Conservation (phyloP, 2,329 filamentous ascomycete genomes). For the Lasiodiplodia gonubiensis region DNA sequence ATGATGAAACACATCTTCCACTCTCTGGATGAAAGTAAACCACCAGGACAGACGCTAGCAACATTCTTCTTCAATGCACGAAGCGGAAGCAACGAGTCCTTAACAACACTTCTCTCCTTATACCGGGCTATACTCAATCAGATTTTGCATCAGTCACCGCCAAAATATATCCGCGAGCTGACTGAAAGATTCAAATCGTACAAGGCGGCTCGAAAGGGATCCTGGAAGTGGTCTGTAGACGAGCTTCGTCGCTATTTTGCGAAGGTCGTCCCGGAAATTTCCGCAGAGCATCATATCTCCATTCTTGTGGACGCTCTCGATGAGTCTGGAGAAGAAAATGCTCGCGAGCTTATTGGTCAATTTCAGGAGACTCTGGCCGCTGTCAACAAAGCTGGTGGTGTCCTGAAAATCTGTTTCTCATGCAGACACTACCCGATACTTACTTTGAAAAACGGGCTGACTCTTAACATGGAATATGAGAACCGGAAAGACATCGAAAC, state of each 20-base stretch:
- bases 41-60: background rate
- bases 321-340: background rate
- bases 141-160: background rate
- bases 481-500: background rate
- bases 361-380: background rate
- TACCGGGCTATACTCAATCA: background rate
- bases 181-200: accelerated
- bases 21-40: background rate
- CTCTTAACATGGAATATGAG: background rate
- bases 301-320: background rate
- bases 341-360: background rate
- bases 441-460: background rate
- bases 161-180: background rate
- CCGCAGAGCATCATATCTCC: background rate
- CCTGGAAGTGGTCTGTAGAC: background rate
- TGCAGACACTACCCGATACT: background rate
- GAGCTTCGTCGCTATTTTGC: background rate
- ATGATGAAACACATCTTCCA: background rate
- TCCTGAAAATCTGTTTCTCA: background rate
- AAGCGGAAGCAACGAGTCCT: background rate
- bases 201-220: accelerated
- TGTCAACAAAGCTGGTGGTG: background rate
- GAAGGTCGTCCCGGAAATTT: background rate
- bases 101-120: background rate
- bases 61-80: background rate